Evolutionary conservation across 2,329 filamentous ascomycete species (phyloP), one percentile per base, ranked within the genome.

Genomic region (Aspergillus glaucus): DNA sequence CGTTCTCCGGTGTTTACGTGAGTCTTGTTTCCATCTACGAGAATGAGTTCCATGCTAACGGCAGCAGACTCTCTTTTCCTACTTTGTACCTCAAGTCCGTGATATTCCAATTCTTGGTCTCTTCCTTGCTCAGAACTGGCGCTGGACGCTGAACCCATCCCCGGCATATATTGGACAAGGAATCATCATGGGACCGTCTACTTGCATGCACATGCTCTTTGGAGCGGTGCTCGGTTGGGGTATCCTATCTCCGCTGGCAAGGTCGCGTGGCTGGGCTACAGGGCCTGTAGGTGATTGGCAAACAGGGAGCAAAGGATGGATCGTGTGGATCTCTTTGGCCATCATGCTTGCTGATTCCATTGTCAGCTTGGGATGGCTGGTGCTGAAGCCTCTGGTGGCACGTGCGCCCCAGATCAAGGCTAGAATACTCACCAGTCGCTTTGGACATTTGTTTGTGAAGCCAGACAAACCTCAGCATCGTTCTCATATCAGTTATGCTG

Each of bases 161-260:
- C 85, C 95, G n/a, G 93, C 93, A 2, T 98, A 98, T 65, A 84
- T 97, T 22, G 93, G 93, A 0, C 93, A 98, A 70, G 93, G 93
- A 9, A 94, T 98, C 53, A 97, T 98, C 62, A 98, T 98, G 93
- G 93, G 93, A 0, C 88, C 92, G 3, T 86, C 89, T 36, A 98
- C 93, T 0, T 97, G 92, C 3, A 78, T 95, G 46, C 92, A 97
- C 59, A 98, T 98, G 93, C 79, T 95, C 1, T 73, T 97, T 2
- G 93, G 93, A 4, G 91, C 93, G 3, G 66, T 95, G 14, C 62
- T 96, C 8, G 93, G 93, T 22, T 98, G 93, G 93, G 93, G 84
- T 0, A 67, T 97, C 5, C 76, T 98, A 1, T 96, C 91, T 3
- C 93, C 93, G 1, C 69, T 97, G 6, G 91, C 93, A 3, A 96